These are phyloP conservation scores for Luffa acutangula DNA, from an alignment of 306 rosid species.

Conservation along the genomic window DNA sequence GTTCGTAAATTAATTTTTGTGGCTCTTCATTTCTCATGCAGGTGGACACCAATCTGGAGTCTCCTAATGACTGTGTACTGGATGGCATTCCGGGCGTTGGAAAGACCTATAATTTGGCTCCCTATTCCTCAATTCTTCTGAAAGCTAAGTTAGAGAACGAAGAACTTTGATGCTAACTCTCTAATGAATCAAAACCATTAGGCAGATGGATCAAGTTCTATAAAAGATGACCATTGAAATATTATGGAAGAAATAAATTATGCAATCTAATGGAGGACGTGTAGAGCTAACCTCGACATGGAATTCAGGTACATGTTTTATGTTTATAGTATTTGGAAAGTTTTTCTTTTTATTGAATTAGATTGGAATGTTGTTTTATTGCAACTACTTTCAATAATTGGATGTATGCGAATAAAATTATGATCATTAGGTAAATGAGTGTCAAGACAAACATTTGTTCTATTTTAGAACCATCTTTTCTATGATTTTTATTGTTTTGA, in stretches of 20 bases:
- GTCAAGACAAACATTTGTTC: background rate
- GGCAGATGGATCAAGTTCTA: background rate
- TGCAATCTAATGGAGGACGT: background rate
- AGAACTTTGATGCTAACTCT: background rate
- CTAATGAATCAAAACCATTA: background rate
- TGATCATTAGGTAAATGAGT: background rate
- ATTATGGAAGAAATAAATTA: constrained; percentile 1
- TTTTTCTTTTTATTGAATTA: background rate
- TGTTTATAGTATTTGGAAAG: background rate
- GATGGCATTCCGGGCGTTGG: constrained; percentile 46
- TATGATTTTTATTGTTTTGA: background rate
- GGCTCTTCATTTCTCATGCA: constrained; percentile 16
- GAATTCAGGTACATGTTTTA: background rate
- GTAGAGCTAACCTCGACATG: background rate
- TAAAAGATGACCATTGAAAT: background rate
- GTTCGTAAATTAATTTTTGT: background rate
- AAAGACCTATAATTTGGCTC: constrained; percentile 56
- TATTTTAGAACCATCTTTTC: background rate
- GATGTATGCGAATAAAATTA: background rate
- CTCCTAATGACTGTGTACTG: constrained; percentile 62
- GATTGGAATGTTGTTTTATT: background rate
- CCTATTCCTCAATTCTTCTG: constrained; percentile 75
- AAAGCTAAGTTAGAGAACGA: constrained; percentile 43
- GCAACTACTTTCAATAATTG: background rate
- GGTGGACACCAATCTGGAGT: constrained; percentile 70